Percentiles rank a stretch among this genome's conserved stretches.
phyloP scores from a whole-genome alignment of 2,329 filamentous ascomycete species.

The Nemania sp. region DNA sequence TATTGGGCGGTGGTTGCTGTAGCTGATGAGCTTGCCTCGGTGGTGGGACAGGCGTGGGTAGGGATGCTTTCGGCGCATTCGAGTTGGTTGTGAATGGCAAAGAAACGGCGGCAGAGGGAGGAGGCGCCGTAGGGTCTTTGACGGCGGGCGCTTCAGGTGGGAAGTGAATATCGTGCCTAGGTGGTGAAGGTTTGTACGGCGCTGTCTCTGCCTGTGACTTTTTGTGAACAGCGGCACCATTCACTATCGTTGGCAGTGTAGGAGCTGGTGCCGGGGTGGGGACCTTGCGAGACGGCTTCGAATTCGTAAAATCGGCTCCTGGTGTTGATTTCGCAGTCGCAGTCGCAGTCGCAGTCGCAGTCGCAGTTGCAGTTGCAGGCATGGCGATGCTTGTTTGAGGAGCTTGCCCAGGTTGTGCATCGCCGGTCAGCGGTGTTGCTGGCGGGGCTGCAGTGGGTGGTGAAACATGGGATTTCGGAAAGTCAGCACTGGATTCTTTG shows the following conservation, averaged over 20 bases:
- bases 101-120: background rate
- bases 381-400: too few relatives aligned
- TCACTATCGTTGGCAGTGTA: background rate
- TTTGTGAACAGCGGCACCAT: background rate
- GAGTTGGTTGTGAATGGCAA: background rate
- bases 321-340: too few relatives aligned
- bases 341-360: too few relatives aligned
- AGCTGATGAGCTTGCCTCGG: background rate
- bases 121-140: background rate
- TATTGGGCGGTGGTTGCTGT: slow-evolving; percentile 1
- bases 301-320: background rate
- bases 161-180: slow-evolving; percentile 4
- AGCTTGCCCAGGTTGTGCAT: too few relatives aligned
- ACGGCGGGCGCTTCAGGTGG: background rate
- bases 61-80: slow-evolving; percentile 3
- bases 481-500: slow-evolving; percentile 25
- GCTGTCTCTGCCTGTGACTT: slow-evolving; percentile 1
- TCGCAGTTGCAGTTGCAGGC: too few relatives aligned
- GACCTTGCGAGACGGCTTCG: slow-evolving; percentile 8
- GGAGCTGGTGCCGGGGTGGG: background rate
- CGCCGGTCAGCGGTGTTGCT: too few relatives aligned
- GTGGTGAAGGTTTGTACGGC: slow-evolving; percentile 2
- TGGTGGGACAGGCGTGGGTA: background rate
- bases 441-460: too few relatives aligned
- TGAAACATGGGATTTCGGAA: slow-evolving; percentile 18